Conservation (phyloP, 179 eudicot genomes). For the Camellia oleifera region DNA sequence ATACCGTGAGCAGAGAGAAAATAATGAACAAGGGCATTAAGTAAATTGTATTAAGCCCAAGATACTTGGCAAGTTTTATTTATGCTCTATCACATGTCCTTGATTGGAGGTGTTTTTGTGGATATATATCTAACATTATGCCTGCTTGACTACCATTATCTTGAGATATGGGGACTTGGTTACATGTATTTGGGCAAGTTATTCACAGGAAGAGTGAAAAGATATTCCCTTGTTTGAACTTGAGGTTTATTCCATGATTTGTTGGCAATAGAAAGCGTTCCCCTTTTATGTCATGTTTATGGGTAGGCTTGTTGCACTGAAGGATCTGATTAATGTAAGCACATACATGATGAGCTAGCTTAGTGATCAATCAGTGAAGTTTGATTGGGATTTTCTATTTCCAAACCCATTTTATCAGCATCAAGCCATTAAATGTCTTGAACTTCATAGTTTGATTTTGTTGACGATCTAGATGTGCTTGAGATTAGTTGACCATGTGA, state of each 20-base stretch:
- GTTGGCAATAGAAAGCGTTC: conserved; percentile 3
- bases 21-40: not conserved
- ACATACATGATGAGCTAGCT: not conserved
- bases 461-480: not conserved
- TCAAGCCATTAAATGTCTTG: not conserved
- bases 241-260: conserved; percentile 2
- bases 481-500: not conserved
- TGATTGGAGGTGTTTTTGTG: not conserved
- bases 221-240: not conserved
- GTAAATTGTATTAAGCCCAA: not conserved
- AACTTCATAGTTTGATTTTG: not conserved
- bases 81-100: not conserved
- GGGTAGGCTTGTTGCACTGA: not conserved
- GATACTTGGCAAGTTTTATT: not conserved
- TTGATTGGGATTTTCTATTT: not conserved
- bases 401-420: conserved; percentile 2
- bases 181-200: not conserved
- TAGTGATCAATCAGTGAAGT: not conserved
- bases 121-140: not conserved
- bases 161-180: not conserved
- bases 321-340: not conserved
- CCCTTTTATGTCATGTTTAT: not conserved
- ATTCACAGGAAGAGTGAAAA: not conserved
- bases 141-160: not conserved
- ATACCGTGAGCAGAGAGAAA: not conserved